phyloP scores from a whole-genome alignment of 179 eudicot genomes.

The Pouteria campechiana region DNA sequence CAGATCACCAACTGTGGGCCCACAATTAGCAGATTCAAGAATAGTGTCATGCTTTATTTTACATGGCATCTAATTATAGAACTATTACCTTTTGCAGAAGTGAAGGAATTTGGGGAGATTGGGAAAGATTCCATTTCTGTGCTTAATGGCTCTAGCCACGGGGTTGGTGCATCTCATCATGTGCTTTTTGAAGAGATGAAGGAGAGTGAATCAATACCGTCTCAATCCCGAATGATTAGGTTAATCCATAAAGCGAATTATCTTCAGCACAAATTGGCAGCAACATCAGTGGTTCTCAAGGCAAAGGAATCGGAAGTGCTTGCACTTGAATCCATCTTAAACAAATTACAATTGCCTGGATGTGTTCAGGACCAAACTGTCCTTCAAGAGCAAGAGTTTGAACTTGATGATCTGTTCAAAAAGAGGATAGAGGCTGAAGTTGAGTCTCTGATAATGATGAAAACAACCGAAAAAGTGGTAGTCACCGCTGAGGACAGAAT shows the following conservation, averaged over 20 bases:
- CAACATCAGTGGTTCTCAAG: conserved; percentile 21
- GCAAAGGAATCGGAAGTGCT: conserved; percentile 24
- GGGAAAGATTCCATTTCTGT: conserved; percentile 30
- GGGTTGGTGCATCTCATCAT: conserved; percentile 10
- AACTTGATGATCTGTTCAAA: conserved; percentile 40
- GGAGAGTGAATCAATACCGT: not conserved
- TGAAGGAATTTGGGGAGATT: conserved; percentile 53
- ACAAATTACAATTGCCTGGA: conserved; percentile 5
- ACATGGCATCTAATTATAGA: not conserved
- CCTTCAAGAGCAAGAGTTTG: conserved; percentile 33
- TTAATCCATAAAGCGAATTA: conserved; percentile 16
- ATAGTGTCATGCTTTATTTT: too few species aligned
- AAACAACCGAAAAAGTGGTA: conserved; percentile 22
- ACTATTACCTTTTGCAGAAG: conserved; percentile 29
- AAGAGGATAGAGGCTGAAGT: conserved; percentile 69
- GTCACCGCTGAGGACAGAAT: conserved; percentile 16
- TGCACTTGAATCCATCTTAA: conserved; percentile 29
- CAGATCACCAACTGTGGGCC: too few species aligned
- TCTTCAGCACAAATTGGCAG: conserved; percentile 40
- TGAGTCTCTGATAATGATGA: conserved; percentile 36
- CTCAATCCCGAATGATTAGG: conserved; percentile 14
- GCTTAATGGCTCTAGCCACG: conserved; percentile 16
- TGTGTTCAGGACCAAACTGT: conserved; percentile 4
- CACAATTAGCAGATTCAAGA: too few species aligned
- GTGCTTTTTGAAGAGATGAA: conserved; percentile 9